Conservation (phyloP, 345 rosid species). For the Sisymbrium irio region DNA sequence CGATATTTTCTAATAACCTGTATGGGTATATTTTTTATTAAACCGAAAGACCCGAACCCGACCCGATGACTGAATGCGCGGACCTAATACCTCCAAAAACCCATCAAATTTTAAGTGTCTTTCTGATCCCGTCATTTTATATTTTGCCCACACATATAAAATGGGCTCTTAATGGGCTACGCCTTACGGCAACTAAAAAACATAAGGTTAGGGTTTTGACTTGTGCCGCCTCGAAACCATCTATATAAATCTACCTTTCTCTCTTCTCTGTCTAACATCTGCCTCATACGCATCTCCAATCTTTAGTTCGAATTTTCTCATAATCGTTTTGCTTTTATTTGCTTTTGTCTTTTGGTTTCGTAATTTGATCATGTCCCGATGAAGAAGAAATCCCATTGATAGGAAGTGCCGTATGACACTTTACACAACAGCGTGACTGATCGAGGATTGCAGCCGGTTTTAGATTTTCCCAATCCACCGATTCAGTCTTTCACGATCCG, state of each 20-base stretch:
- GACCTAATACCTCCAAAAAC: too few species aligned
- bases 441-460: conserved; percentile 6
- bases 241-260: background rate
- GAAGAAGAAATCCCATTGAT: conserved; percentile 49
- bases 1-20: too few species aligned
- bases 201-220: background rate
- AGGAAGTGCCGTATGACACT: conserved; percentile 74
- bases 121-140: background rate
- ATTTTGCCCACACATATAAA: background rate
- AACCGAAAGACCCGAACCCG: too few species aligned
- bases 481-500: background rate
- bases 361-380: background rate
- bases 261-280: background rate
- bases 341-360: too few species aligned
- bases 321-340: background rate
- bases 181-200: background rate
- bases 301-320: background rate
- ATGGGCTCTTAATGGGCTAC: background rate
- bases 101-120: too few species aligned
- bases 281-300: background rate
- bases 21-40: too few species aligned
- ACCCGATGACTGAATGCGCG: too few species aligned
- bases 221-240: background rate
- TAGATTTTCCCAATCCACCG: conserved; percentile 15
- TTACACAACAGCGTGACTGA: conserved; percentile 32